These are phyloP conservation scores for Silene latifolia DNA, from an alignment of 148 eudicot genomes.

Conservation along the genomic window DNA sequence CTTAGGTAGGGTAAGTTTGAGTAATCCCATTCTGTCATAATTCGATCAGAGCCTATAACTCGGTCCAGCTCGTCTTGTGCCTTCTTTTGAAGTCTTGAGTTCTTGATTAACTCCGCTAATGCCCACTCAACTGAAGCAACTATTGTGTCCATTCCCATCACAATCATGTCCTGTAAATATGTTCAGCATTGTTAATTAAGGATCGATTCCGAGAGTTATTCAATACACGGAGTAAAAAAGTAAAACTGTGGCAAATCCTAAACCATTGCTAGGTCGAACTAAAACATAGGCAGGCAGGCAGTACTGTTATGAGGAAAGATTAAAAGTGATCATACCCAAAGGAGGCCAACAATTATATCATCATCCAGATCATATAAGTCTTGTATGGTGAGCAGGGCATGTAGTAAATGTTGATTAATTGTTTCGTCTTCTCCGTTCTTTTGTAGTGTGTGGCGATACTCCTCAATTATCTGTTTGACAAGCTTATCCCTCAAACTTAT, in stretches of 20 bases:
- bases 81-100: slow-evolving; percentile 34
- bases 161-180: slow-evolving; percentile 31
- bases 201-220: neutral
- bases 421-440: slow-evolving; percentile 19
- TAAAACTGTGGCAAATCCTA: too few species aligned
- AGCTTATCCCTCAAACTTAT: slow-evolving; percentile 19
- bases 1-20: slow-evolving; percentile 36
- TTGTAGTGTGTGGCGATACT: slow-evolving; percentile 21
- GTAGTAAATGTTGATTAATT: slow-evolving; percentile 32
- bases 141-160: slow-evolving; percentile 27
- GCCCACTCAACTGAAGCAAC: slow-evolving; percentile 32
- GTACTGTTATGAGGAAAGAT: too few species aligned
- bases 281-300: too few species aligned
- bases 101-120: slow-evolving; percentile 30
- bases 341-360: slow-evolving; percentile 34
- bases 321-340: slow-evolving; percentile 26
- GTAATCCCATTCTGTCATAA: slow-evolving; percentile 37
- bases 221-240: too few species aligned
- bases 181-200: neutral
- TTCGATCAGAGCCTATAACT: slow-evolving; percentile 19
- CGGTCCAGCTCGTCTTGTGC: slow-evolving; percentile 35
- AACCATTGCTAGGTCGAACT: too few species aligned
- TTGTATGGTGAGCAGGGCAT: slow-evolving; percentile 35
- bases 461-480: slow-evolving; percentile 27
- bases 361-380: slow-evolving; percentile 37